Evolutionary conservation across 139 green algal genomes (phyloP).

Genomic region (Asterochloris sp.): DNA sequence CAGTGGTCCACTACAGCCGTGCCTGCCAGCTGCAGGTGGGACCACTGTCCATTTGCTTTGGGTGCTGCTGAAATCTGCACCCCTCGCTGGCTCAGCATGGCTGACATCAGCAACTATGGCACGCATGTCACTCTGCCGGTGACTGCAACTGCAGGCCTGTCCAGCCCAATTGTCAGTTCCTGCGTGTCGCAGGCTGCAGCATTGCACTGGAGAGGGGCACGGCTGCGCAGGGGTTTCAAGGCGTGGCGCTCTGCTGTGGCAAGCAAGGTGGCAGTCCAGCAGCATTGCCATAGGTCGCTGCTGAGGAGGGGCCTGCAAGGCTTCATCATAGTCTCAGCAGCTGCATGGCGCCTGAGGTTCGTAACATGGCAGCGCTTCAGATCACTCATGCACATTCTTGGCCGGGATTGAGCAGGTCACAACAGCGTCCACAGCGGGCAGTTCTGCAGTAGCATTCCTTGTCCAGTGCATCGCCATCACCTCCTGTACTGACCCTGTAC

Average conservation of each 20-base stretch:
- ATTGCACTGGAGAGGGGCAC: not conserved
- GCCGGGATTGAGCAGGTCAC: not conserved
- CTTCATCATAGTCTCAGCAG: not conserved
- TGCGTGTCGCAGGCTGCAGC: not conserved
- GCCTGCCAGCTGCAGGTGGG: conserved; percentile 12
- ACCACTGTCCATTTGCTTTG: not conserved
- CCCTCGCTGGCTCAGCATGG: not conserved
- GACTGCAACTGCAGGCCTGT: not conserved
- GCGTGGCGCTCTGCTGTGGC: not conserved
- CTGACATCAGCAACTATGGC: not conserved
- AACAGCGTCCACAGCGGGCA: not conserved
- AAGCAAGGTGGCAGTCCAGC: not conserved
- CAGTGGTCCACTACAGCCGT: not conserved
- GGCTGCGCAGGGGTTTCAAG: not conserved
- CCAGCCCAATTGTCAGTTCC: too few relatives aligned
- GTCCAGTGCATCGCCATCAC: too few relatives aligned
- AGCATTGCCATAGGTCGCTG: not conserved
- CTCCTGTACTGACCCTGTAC: too few relatives aligned
- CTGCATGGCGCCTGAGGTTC: not conserved
- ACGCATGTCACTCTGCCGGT: not conserved
- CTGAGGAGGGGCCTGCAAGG: not conserved
- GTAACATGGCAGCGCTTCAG: not conserved
- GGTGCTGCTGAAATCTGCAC: not conserved
- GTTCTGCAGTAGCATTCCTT: too few relatives aligned
- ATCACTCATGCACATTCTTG: not conserved